These are phyloP conservation scores for Excoecaria cochinchinensis DNA, from an alignment of 345 rosid genomes.

Conservation along the genomic window DNA sequence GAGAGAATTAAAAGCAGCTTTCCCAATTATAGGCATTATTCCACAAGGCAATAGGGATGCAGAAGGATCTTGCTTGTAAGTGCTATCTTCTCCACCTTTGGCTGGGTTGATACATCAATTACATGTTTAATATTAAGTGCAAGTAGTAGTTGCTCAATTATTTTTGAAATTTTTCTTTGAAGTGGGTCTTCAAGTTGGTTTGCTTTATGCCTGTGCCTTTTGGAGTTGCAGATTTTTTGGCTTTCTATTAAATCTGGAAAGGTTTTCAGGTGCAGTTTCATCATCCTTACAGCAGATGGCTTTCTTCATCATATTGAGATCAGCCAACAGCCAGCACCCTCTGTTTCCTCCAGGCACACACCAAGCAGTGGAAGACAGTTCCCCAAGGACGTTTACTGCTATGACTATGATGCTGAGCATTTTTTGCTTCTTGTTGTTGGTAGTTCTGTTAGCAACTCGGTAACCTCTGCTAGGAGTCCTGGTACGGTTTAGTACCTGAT, in stretches of 20 bases:
- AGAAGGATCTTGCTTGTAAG: constrained; percentile 67
- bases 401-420: constrained; percentile 60
- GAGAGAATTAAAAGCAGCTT: constrained; percentile 60
- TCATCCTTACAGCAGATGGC: constrained; percentile 68
- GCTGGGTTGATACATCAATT: background rate
- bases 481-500: constrained; percentile 48
- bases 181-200: background rate
- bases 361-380: constrained; percentile 49
- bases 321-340: constrained; percentile 63
- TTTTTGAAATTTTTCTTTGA: background rate
- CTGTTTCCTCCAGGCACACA: constrained; percentile 42
- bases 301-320: constrained; percentile 62
- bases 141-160: background rate
- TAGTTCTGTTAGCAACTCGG: constrained; percentile 40
- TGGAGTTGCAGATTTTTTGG: constrained; percentile 6
- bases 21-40: constrained; percentile 63
- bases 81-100: background rate
- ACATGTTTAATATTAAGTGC: background rate
- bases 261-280: constrained; percentile 69
- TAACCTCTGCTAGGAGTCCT: constrained; percentile 38
- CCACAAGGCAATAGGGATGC: constrained; percentile 42
- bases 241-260: constrained; percentile 23
- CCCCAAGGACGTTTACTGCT: constrained; percentile 68
- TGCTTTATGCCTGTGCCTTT: background rate
- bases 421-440: constrained; percentile 65